phyloP scores from a whole-genome alignment of 2,329 filamentous ascomycete species.

The Pseudogymnoascus sp. region DNA sequence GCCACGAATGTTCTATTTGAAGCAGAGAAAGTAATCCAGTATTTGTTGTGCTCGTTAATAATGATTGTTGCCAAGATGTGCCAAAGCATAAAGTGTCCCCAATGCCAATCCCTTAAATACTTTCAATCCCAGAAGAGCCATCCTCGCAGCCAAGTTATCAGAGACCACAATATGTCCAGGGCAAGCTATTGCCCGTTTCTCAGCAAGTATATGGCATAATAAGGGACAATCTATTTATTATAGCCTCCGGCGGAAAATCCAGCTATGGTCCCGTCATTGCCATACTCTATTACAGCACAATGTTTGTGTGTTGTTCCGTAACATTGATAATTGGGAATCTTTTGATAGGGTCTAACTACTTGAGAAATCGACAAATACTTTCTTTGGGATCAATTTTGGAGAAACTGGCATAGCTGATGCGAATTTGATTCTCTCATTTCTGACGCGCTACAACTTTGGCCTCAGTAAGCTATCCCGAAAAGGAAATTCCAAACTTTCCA shows the following conservation, averaged over 20 bases:
- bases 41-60: neutral
- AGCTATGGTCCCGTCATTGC: neutral
- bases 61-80: neutral
- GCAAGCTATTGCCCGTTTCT: neutral
- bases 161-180: neutral
- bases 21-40: neutral
- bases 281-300: neutral
- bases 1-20: neutral
- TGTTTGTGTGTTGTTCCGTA: neutral
- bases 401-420: neutral
- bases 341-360: neutral
- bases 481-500: neutral
- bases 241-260: neutral
- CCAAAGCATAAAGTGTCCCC: neutral
- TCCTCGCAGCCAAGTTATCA: too few species aligned
- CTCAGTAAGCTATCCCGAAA: neutral
- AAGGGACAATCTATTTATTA: neutral
- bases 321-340: neutral
- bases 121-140: neutral
- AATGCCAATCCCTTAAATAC: neutral
- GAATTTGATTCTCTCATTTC: neutral
- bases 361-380: neutral
- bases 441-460: neutral
- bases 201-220: neutral
- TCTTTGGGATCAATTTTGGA: neutral